Percentiles rank a stretch among this genome's conserved stretches.
phyloP scores from a whole-genome alignment of 164 flowering plant species.

The Chimonanthus salicifolius region DNA sequence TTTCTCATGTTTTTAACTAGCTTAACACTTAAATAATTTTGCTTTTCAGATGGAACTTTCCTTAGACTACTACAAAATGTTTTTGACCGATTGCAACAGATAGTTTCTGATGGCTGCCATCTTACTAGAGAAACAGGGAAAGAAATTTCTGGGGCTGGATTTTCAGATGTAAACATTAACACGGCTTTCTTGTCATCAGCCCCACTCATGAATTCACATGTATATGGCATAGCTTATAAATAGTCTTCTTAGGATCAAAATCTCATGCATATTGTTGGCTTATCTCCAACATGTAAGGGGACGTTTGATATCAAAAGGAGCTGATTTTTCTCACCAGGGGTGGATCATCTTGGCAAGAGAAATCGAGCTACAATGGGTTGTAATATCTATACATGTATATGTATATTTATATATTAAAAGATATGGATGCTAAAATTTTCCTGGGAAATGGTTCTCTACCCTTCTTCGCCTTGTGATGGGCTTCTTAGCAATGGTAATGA shows the following conservation, averaged over 20 bases:
- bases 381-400: not conserved
- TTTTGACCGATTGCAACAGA: conserved; percentile 75
- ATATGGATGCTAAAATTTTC: not conserved
- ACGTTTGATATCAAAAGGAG: no score
- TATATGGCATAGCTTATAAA: conserved; percentile 66
- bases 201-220: conserved; percentile 48
- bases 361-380: not conserved
- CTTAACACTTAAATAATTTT: not conserved
- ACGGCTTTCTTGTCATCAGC: conserved; percentile 31
- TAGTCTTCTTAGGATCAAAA: conserved; percentile 13
- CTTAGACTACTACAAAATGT: conserved; percentile 46
- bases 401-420: not conserved
- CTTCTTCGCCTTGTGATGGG: no score
- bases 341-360: not conserved
- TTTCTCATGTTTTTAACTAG: not conserved
- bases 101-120: conserved; percentile 83
- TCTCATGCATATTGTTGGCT: not conserved
- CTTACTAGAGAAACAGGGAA: conserved; percentile 68
- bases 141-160: conserved; percentile 59
- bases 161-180: conserved; percentile 39
- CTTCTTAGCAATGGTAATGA: no score
- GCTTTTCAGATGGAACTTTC: conserved; percentile 57
- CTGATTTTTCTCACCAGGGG: not conserved
- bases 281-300: no score
- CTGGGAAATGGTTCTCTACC: no score